Conservation (phyloP, 164 flowering plant species). For the Saururus chinensis region DNA sequence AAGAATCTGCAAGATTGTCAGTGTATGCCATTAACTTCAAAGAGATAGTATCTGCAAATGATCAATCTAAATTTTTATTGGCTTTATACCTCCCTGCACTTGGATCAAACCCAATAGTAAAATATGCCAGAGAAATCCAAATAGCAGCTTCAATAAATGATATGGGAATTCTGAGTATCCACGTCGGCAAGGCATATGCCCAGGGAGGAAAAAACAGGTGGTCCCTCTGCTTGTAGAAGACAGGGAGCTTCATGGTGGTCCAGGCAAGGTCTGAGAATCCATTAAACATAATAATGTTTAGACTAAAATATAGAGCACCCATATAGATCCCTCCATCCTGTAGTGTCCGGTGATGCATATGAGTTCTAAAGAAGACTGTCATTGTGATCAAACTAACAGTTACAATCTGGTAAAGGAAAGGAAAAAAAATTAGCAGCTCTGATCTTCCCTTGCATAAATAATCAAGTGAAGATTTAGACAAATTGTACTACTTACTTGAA, state of each 20-base stretch:
- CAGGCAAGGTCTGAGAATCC: constrained; percentile 37
- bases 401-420: constrained; percentile 15
- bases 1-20: constrained; percentile 29
- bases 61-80: not conserved
- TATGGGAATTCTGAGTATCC: constrained; percentile 31
- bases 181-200: constrained; percentile 43
- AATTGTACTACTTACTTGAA: constrained; percentile 17
- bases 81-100: constrained; percentile 20
- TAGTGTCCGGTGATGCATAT: constrained; percentile 17
- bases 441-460: not conserved
- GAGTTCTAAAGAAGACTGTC: constrained; percentile 26
- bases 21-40: not conserved
- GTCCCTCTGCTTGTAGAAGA: constrained; percentile 60
- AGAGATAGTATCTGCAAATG: not conserved
- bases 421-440: not conserved
- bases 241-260: constrained; percentile 39
- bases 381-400: constrained; percentile 19
- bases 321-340: constrained; percentile 28
- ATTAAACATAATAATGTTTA: constrained; percentile 22
- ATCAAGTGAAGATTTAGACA: no score
- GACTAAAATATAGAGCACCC: constrained; percentile 34
- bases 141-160: constrained; percentile 26
- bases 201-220: constrained; percentile 47
- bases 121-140: constrained; percentile 31
- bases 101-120: constrained; percentile 36